Conservation (phyloP, 192 early-diverging fungal genomes). For the Entomortierella beljakovae region DNA sequence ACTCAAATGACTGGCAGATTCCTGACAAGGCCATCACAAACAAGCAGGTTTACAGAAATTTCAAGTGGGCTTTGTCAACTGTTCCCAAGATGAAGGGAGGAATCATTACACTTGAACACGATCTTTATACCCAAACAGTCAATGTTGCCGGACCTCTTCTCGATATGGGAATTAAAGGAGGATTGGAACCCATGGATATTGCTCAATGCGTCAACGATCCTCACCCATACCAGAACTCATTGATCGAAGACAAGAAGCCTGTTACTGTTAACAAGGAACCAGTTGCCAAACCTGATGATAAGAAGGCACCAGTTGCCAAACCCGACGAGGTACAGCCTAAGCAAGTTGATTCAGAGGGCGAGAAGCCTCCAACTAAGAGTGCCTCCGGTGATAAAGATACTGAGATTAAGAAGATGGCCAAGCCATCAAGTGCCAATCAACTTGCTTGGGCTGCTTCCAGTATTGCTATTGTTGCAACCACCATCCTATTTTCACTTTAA, state of each 20-base stretch:
- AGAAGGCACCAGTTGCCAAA: neutral
- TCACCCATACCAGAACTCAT: slow-evolving; percentile 48
- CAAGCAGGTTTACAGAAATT: slow-evolving; percentile 38
- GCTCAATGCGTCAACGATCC: slow-evolving; percentile 40
- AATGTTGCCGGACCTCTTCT: slow-evolving; percentile 57
- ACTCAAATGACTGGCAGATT: slow-evolving; percentile 66
- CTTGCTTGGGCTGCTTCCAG: slow-evolving; percentile 20
- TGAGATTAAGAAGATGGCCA: too few species aligned
- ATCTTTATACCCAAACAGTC: slow-evolving; percentile 60
- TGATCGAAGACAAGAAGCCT: slow-evolving; percentile 19
- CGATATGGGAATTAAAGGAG: slow-evolving; percentile 50
- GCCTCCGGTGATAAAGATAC: too few species aligned
- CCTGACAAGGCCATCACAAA: slow-evolving; percentile 47
- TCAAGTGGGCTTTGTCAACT: slow-evolving; percentile 58
- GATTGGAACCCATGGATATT: slow-evolving; percentile 51
- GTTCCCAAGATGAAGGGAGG: slow-evolving; percentile 58
- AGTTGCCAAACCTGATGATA: neutral
- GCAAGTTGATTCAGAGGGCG: too few species aligned
- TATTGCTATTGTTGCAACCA: slow-evolving; percentile 22
- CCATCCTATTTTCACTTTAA: slow-evolving; percentile 25
- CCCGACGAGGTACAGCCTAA: too few species aligned
- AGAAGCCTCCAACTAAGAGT: too few species aligned
- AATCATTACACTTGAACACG: slow-evolving; percentile 65
- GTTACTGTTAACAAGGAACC: neutral
- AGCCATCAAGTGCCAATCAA: slow-evolving; percentile 2